Percentiles rank a stretch among this genome's conserved stretches.
These are phyloP conservation scores for Babesia bigemina DNA, from an alignment of 169 alveolate species.

Conservation along the genomic window DNA sequence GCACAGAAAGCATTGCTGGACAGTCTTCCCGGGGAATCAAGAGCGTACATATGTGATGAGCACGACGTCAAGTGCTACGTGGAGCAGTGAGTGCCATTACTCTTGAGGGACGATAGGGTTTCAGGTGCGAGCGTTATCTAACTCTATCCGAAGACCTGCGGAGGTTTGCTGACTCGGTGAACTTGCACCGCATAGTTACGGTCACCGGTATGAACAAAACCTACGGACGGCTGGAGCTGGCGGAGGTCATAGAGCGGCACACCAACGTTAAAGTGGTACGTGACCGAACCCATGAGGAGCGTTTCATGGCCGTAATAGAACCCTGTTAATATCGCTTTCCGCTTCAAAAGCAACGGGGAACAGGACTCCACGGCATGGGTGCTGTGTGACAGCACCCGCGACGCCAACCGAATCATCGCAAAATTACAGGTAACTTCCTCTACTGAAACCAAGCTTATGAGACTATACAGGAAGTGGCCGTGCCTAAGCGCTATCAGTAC, in stretches of 20 bases:
- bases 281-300: background rate
- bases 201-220: conserved; percentile 75
- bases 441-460: background rate
- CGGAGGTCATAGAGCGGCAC: conserved; percentile 68
- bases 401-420: conserved; percentile 71
- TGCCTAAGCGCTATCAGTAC: conserved; percentile 76
- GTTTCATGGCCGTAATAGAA: conserved; percentile 6
- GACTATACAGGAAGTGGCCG: conserved; percentile 68
- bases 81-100: conserved; percentile 63
- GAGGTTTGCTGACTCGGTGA: conserved; percentile 71
- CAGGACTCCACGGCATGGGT: conserved; percentile 81
- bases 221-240: conserved; percentile 77
- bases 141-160: conserved; percentile 79
- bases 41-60: conserved; percentile 75
- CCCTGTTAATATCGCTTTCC: conserved; percentile 69
- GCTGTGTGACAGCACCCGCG: conserved; percentile 65
- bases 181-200: conserved; percentile 74
- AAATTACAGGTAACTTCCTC: conserved; percentile 62
- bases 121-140: conserved; percentile 76
- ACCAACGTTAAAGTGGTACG: conserved; percentile 69
- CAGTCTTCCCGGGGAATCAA: conserved; percentile 68
- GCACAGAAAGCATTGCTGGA: conserved; percentile 50
- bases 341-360: conserved; percentile 79
- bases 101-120: background rate
- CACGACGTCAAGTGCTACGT: conserved; percentile 78